Base-by-base conservation (phyloP, 2,329 filamentous ascomycete genomes). In the Clonostachys rhizophaga region DNA sequence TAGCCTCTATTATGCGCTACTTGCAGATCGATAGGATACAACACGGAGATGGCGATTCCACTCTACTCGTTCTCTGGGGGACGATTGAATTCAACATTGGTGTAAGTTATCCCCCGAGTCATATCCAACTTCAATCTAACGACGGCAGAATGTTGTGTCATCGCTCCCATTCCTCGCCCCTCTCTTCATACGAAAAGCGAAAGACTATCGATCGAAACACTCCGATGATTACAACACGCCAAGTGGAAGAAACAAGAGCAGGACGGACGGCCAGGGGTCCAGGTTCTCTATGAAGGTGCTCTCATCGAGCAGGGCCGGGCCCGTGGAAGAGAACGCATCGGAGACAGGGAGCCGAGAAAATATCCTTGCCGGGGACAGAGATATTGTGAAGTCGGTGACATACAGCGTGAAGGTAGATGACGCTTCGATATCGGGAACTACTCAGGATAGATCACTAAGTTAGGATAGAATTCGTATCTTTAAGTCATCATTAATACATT, bases 11-110 rank as follows among this genome's bases (percentile, higher is more conserved):
- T 47, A 58, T 80, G 46, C 69, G 77, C 12, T 72, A 79, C 48
- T 60, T 67, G 0, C 74, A 79, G 52, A 79, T 80, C 49, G 58
- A 71, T 50, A 62, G 68, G 0, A 75, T 80, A 37, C 70, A 73
- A 14, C 60, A 62, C 12, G 73, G 72, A 3, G 74, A 78, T 36
- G 74, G 76, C 9, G 76, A 79, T 53, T 78, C 76, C 0, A 79
- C 77, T 5, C 75, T 77, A 70, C 63, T 81, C 11, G 67, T 81
- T 1, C 60, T 80, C 1, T 81, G 76, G 76, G 77, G 77, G 5
- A 74, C 71, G 3, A 74, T 81, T 47, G 77, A 81, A 55, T 76
- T 80, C 58, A 79, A 80, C 51, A 69, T 79, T 33, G 76, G 77
- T 11, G 76, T 79, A 67, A 56, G 74, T 55, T 20, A 8, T 2